Base-by-base conservation (phyloP, 202 grass and related monocot species). In the Dendrocalamus latiflorus region DNA sequence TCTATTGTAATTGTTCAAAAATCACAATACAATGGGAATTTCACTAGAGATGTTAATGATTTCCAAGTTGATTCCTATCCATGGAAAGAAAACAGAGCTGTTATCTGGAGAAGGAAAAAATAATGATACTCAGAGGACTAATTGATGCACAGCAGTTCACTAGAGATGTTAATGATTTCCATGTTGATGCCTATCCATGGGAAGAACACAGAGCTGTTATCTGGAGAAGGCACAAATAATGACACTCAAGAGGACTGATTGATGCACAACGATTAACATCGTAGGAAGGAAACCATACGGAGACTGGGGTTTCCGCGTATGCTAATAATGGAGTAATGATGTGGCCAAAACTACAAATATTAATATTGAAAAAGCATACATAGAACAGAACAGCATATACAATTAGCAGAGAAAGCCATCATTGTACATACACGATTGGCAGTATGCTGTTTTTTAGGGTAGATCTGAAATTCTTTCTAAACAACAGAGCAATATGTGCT, bases 371-470 rank as follows among this genome's bases (percentile, higher is more conserved):
- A 34, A 33, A 76, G 50, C 4, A 66, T 34, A 68, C 9, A 76
- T 45, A 39, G 25, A 30, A 25, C 17, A 66, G 26, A 66, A 69
- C 5, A 77, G 4, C 20, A 62, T 34, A 61, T 39, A 70, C 0
- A 4, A 69, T 70, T 71, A 63, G 33, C 30, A 39, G 42, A 39
- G 42, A 78, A 51, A 33, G 16, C 6, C 22, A 64, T 10, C 28
- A 9, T 16, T 81, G 45, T 53, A 26, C 17, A 28, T 43, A 43
- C 43, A 51, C 20, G 4, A 57, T 65, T 51, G 17, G 5, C 8
- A 30, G 12, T 70, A 65, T 53, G 61, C 48, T 70, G 49, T 76
- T 76, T 76, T 76, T 76, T 76, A 84, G 56, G n/a, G 7, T 79
- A 67, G 25, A 61, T 81, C 15, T 74, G 17, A 11, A 15, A 59